Percentiles rank a stretch among this genome's conserved stretches.
Conservation (phyloP, 1,284 basidiomycete genomes). For the Sporisorium graminicola region DNA sequence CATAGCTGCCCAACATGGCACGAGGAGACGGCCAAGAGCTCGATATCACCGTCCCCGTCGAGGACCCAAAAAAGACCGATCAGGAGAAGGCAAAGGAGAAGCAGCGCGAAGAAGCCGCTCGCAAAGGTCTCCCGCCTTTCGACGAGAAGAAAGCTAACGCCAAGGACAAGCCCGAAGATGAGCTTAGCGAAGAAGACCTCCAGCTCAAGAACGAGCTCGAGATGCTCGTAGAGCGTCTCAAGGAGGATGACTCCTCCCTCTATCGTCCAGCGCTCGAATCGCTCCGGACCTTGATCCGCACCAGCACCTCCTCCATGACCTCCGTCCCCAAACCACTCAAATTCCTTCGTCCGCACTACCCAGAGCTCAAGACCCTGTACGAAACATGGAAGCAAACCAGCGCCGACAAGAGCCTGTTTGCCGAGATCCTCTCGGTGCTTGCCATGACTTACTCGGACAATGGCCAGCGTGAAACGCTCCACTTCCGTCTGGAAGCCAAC, state of each 20-base stretch:
- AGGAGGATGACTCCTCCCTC: conserved; percentile 86
- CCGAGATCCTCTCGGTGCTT: conserved; percentile 97
- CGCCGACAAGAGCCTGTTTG: conserved; percentile 82
- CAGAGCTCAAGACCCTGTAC: conserved; percentile 75
- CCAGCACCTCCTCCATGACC: conserved; percentile 99
- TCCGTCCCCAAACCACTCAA: conserved; percentile 99
- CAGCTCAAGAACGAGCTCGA: conserved; percentile 95
- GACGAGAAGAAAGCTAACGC: conserved; percentile 34
- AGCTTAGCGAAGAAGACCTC: conserved; percentile 88
- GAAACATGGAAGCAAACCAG: conserved; percentile 53
- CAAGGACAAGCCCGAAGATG: conserved; percentile 79
- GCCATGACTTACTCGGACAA: conserved; percentile 99
- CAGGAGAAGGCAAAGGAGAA: conserved; percentile 53
- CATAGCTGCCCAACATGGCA: conserved; percentile 38
- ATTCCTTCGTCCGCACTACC: conserved; percentile 95
- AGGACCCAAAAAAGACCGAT: conserved; percentile 52
- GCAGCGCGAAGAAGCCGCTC: conserved; percentile 49
- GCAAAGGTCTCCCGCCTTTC: conserved; percentile 46
- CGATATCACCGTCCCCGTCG: conserved; percentile 52
- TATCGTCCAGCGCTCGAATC: conserved; percentile 94
- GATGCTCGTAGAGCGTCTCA: conserved; percentile 94
- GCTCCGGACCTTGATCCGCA: conserved; percentile 90
- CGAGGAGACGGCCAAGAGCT: conserved; percentile 53
- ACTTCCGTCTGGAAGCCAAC: conserved; percentile 62
- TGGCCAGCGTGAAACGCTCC: conserved; percentile 89